These are phyloP conservation scores for Podosphaera xanthii DNA, from an alignment of 2,329 filamentous ascomycete species.

Conservation along the genomic window DNA sequence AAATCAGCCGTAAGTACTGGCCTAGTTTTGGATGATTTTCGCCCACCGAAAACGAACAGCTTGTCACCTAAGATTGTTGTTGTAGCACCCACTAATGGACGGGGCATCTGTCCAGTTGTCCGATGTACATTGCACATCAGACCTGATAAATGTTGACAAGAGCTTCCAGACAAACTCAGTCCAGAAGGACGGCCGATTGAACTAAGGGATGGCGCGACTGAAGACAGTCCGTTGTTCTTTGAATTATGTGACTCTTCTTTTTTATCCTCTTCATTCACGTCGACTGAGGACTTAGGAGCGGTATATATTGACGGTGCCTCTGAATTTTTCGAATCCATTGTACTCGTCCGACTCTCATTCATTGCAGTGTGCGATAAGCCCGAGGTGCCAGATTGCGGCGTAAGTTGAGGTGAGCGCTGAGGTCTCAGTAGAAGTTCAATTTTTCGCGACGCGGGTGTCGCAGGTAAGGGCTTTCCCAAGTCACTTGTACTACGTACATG, in stretches of 20 bases:
- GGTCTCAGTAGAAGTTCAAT: constrained; percentile 5
- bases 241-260: constrained; percentile 25
- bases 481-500: constrained; percentile 13
- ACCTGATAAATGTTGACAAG: constrained; percentile 35
- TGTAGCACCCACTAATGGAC: constrained; percentile 77
- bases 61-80: constrained; percentile 91
- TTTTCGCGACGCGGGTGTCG: constrained; percentile 11
- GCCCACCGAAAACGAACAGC: constrained; percentile 86
- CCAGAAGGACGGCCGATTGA: constrained; percentile 19
- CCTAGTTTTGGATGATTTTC: constrained; percentile 62
- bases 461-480: constrained; percentile 15
- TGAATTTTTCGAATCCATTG: constrained; percentile 15
- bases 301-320: constrained; percentile 7
- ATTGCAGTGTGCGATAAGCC: constrained; percentile 10
- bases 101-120: constrained; percentile 79
- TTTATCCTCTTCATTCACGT: constrained; percentile 23
- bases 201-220: constrained; percentile 33
- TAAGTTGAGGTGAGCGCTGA: constrained; percentile 10
- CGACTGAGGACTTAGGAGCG: constrained; percentile 11
- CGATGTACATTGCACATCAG: constrained; percentile 52
- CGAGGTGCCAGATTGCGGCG: constrained; percentile 8
- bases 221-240: constrained; percentile 29
- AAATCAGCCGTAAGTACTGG: constrained; percentile 71
- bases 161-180: constrained; percentile 22
- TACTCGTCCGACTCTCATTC: constrained; percentile 14